A percentile compares a stretch with the other conserved stretches of the same genome.
Evolutionary conservation across 352 stramenopile genomes (phyloP).

Genomic region (Globisporangium splendens): DNA sequence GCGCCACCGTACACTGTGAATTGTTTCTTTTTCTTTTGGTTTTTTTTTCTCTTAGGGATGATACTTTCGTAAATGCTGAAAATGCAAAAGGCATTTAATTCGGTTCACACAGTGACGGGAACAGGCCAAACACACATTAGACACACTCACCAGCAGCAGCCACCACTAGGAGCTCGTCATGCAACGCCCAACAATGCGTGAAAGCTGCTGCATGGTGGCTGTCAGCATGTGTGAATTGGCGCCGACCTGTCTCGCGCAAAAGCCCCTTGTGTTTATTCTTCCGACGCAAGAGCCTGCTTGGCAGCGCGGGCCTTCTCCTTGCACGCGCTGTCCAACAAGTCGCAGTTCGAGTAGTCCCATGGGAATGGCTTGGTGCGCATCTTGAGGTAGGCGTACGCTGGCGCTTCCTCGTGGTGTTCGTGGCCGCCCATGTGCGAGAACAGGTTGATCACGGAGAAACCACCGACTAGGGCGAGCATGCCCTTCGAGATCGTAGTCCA

Average conservation of each 20-base stretch:
- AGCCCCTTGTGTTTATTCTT: constrained; percentile 8
- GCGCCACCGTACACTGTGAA: constrained; percentile 1
- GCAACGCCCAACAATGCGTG: neutral
- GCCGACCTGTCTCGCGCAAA: too few relatives aligned
- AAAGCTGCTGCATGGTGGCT: neutral
- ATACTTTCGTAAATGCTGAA: constrained; percentile 5
- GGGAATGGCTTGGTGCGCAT: constrained; percentile 86
- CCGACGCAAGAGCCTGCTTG: constrained; percentile 58
- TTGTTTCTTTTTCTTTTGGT: constrained; percentile 4
- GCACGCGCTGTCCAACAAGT: constrained; percentile 77
- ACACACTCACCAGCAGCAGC: neutral
- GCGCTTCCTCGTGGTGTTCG: constrained; percentile 60
- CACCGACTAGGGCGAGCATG: constrained; percentile 64
- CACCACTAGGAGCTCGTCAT: too few relatives aligned
- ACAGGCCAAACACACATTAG: neutral
- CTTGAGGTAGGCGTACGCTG: constrained; percentile 81
- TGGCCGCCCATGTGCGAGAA: constrained; percentile 38
- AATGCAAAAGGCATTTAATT: constrained; percentile 8
- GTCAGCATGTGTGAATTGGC: neutral
- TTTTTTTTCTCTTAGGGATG: neutral
- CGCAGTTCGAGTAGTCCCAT: constrained; percentile 77
- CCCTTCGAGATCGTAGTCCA: constrained; percentile 85
- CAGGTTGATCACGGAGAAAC: constrained; percentile 58
- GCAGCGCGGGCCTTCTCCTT: constrained; percentile 58
- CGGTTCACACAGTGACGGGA: constrained; percentile 1